Conservation (phyloP, 202 grass and related monocot species). For the Schoenoplectus triqueter region DNA sequence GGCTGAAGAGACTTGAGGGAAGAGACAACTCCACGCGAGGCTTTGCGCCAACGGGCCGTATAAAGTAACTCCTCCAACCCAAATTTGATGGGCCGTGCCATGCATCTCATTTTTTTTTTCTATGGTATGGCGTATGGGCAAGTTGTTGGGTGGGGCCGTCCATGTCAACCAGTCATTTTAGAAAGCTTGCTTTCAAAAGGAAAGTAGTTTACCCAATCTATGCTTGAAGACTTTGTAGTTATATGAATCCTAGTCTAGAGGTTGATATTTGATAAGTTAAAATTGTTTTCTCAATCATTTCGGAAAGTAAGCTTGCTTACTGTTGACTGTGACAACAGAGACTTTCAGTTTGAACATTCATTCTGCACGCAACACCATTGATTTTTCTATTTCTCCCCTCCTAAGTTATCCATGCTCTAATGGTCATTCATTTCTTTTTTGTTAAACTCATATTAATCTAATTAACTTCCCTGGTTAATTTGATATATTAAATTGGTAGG, state of each 20-base stretch:
- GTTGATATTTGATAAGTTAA: background rate
- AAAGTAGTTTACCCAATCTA: background rate
- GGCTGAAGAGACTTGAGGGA: background rate
- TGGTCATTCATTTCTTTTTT: background rate
- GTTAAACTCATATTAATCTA: background rate
- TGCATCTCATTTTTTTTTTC: background rate
- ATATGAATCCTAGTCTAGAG: background rate
- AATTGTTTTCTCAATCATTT: background rate
- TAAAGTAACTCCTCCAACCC: too few relatives aligned
- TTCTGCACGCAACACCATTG: background rate
- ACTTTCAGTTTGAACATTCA: background rate
- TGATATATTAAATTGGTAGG: too few relatives aligned
- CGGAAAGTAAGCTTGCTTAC: background rate
- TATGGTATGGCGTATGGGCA: background rate
- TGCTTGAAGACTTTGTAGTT: background rate
- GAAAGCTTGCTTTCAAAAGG: background rate
- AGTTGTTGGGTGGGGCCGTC: background rate
- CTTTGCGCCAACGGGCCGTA: background rate
- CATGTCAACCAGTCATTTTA: background rate
- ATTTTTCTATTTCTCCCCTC: background rate
- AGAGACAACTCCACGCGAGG: background rate
- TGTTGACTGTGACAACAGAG: constrained; percentile 1
- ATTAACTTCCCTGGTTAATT: background rate
- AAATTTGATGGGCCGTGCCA: background rate
- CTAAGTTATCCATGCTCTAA: background rate